Evolutionary conservation across 2,329 filamentous ascomycete genomes (phyloP), one percentile per base, ranked within the genome.

Genomic region (Sarocladium strictum): DNA sequence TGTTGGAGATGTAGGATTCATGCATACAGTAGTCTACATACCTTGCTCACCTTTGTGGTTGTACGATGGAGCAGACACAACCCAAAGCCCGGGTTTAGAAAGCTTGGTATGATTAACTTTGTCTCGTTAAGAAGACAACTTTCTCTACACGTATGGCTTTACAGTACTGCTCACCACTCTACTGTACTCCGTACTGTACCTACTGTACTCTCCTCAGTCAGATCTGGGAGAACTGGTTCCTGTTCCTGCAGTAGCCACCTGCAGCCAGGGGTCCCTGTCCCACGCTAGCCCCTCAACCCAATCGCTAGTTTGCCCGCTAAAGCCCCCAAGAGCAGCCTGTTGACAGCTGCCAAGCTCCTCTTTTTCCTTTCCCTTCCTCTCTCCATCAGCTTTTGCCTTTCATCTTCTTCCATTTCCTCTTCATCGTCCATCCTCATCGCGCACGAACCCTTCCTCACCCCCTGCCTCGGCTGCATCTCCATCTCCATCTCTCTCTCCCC

Each of bases 281-380:
- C n/a, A 15, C 35, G 35, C 35, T 38, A 38, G 35, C 9, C 9
- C 35, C 35, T 38, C 35, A 38, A 15, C 35, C 35, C 35, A 38
- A 38, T 38, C 35, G 35, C 35, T 38, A 24, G 40, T 43, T 19
- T 38, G 10, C 21, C 24, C 15, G 32, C 43, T 32, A 49, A 29
- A 49, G 23, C 43, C 15, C 17, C 7, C 17, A 5, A 43, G 21
- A 12, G 23, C 43, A 3, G 43, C 4, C 23, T 24, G 19, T 12
- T 49, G 43, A 49, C 43, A 49, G 43, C 43, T 49, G 43, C 43
- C 43, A 49, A 49, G 35, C 43, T 49, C 21, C 5, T 32, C 24
- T 24, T 32, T 24, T 49, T 26, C 26, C 24, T 23, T 26, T 23
- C 11, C 43, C 6, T 23, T 40, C 37, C 17, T 19, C 17, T 43